Conservation (phyloP, 306 rosid species). For the Ormosia semicastrata region DNA sequence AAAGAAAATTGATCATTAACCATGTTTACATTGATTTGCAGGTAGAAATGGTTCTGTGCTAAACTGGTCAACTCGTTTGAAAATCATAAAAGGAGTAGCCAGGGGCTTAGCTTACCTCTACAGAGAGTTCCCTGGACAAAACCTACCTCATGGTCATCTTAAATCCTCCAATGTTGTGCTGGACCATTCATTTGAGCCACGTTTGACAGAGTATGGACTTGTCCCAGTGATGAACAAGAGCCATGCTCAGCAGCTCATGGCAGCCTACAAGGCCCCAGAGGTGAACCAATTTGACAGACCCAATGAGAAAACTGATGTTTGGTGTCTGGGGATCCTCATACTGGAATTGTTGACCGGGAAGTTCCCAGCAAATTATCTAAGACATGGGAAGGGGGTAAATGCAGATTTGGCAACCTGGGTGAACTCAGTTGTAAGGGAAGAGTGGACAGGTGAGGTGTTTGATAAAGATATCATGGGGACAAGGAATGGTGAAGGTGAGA, state of each 20-base stretch:
- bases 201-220: constrained; percentile 57
- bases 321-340: constrained; percentile 71
- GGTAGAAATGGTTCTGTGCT: constrained; percentile 36
- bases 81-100: constrained; percentile 69
- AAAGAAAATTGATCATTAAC: background rate
- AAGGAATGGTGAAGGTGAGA: constrained; percentile 53
- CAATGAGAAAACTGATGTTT: constrained; percentile 45
- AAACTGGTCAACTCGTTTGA: constrained; percentile 68
- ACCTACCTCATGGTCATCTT: constrained; percentile 74
- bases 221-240: constrained; percentile 37
- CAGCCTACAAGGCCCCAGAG: constrained; percentile 60
- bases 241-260: constrained; percentile 63
- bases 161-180: constrained; percentile 77
- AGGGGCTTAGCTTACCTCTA: constrained; percentile 60
- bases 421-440: constrained; percentile 63
- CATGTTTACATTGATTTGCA: constrained; percentile 23
- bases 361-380: constrained; percentile 52
- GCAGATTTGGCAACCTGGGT: constrained; percentile 65
- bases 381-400: constrained; percentile 39
- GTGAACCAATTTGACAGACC: constrained; percentile 27
- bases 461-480: constrained; percentile 49
- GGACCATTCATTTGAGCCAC: constrained; percentile 46
- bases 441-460: constrained; percentile 76
- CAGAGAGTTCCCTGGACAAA: constrained; percentile 40
- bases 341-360: constrained; percentile 56